Conservation (phyloP, 306 rosid genomes). For the Delonix regia region DNA sequence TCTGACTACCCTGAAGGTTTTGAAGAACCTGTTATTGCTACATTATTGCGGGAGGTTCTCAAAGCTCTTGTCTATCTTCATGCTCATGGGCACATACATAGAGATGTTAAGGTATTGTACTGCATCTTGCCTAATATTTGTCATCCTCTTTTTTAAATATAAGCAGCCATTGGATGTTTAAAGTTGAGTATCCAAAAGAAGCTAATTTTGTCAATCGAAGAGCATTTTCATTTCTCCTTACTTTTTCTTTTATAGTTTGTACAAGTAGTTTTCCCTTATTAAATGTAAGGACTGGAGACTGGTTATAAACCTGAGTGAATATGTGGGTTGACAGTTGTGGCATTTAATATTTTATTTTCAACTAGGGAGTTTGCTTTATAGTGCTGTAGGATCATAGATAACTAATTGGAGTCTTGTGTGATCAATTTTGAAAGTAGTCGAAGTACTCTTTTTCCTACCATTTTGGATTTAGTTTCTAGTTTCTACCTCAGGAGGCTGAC, state of each 20-base stretch:
- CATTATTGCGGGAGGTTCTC: conserved; percentile 87
- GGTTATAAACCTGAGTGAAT: not conserved
- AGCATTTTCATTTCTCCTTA: not conserved
- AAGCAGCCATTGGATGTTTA: conserved; percentile 27
- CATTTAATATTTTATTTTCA: not conserved
- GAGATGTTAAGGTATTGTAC: conserved; percentile 88
- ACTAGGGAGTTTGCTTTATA: not conserved
- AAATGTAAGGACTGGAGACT: not conserved
- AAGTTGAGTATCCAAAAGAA: not conserved
- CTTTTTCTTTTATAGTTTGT: not conserved
- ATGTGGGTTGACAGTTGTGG: not conserved
- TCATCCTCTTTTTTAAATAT: not conserved
- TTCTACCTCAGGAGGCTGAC: conserved; percentile 22
- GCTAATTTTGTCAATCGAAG: conserved; percentile 21
- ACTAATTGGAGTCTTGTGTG: not conserved
- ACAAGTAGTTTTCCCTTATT: not conserved
- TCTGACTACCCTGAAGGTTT: conserved; percentile 80
- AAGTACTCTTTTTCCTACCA: conserved; percentile 27
- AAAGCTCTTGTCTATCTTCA: conserved; percentile 96
- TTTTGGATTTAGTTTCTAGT: conserved; percentile 3
- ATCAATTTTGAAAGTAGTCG: conserved; percentile 10
- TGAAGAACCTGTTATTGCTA: conserved; percentile 92
- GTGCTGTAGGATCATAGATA: not conserved
- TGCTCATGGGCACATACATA: conserved; percentile 90
- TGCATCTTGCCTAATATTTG: conserved; percentile 10